Evolutionary conservation across 305 asterid genomes (phyloP).

Genomic region (Solanum hybrid): DNA sequence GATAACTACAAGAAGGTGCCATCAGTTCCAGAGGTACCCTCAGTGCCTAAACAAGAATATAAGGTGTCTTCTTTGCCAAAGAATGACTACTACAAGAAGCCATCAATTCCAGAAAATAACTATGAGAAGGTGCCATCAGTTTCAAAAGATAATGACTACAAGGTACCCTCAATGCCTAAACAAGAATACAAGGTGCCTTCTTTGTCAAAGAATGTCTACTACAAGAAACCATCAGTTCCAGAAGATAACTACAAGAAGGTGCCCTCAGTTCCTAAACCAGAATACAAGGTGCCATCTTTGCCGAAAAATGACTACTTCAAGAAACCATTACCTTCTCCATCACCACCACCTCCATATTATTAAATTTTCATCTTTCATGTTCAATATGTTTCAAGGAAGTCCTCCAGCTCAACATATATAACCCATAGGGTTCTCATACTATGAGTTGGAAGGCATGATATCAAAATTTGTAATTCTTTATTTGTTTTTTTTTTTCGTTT

Average conservation of each 20-base stretch:
- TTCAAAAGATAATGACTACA: not conserved
- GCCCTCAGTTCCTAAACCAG: not conserved
- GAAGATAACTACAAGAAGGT: not conserved
- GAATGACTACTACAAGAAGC: not conserved
- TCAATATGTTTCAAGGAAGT: not conserved
- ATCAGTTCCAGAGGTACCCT: not conserved
- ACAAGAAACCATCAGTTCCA: too few species aligned
- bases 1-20: not conserved
- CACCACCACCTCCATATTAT: not conserved
- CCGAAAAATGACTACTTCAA: not conserved
- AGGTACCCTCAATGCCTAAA: not conserved
- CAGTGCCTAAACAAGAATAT: not conserved
- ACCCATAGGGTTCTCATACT: not conserved
- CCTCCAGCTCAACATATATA: not conserved
- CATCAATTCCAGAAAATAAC: not conserved
- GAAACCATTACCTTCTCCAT: not conserved
- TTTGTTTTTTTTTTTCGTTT: too few species aligned
- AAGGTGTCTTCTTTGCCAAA: not conserved
- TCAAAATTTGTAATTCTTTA: not conserved
- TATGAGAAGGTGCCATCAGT: too few species aligned
- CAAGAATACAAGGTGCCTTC: not conserved
- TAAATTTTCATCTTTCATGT: not conserved
- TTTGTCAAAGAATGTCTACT: not conserved
- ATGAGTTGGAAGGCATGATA: not conserved
- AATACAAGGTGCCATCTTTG: not conserved